Evolutionary conservation across 306 rosid genomes (phyloP).

Genomic region (Macrotyloma uniflorum): DNA sequence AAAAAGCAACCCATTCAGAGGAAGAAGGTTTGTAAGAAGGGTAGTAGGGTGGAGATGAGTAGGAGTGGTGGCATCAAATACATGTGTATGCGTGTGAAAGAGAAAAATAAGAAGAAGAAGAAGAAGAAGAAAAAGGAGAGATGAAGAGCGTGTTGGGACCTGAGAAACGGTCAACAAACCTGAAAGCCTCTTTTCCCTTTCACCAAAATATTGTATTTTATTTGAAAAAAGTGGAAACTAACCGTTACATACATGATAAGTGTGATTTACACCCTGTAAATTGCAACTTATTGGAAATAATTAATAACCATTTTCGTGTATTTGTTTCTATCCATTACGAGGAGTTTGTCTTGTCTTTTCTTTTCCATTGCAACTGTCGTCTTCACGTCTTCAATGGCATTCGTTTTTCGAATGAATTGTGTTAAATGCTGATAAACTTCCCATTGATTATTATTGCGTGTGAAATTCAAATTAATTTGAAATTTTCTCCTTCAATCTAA

Average conservation of each 20-base stretch:
- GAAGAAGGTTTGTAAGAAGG: background rate
- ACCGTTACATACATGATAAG: conserved; percentile 57
- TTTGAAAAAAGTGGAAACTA: conserved; percentile 39
- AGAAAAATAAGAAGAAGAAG: background rate
- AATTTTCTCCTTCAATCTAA: background rate
- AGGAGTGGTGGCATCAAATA: conserved; percentile 6
- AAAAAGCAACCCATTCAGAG: conserved; percentile 76
- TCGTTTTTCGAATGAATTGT: background rate
- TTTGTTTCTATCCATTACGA: background rate
- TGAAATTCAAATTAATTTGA: background rate
- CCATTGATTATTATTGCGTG: background rate
- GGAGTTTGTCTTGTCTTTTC: background rate
- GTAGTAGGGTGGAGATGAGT: background rate
- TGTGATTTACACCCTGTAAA: conserved; percentile 49
- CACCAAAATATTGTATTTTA: conserved; percentile 14
- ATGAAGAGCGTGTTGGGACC: conserved; percentile 43
- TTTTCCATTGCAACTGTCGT: background rate
- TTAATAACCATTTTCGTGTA: background rate
- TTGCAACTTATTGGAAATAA: background rate
- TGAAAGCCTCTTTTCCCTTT: background rate
- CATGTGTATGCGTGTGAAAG: background rate
- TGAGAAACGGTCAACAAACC: conserved; percentile 53
- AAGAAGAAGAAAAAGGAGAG: conserved; percentile 27
- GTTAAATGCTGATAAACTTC: background rate
- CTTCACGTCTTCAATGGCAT: background rate